Base-by-base conservation (phyloP, 2,329 filamentous ascomycete species). In the Didymella segeticola region DNA sequence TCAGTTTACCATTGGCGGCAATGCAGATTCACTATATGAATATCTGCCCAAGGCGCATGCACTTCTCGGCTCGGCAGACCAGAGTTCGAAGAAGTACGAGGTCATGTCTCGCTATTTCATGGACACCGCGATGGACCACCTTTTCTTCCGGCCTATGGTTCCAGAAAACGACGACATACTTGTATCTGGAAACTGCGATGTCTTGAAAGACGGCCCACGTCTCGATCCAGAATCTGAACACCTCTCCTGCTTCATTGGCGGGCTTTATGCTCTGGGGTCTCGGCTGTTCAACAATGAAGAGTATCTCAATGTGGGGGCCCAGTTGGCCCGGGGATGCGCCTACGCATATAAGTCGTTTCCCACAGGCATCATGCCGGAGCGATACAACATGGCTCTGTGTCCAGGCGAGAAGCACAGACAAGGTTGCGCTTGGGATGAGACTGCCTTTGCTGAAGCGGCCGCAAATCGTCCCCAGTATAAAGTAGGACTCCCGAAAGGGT, bases 281-380 rank as follows among this genome's bases (percentile, higher is more conserved):
- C 82, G 81, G 57, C 64, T 85, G 1, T 85, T 86, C 67, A 72
- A 77, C 20, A 73, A 81, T 33, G 72, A 80, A 2, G 69, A 70
- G 15, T 83, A 86, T 60, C 70, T 86, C 53, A 75, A 80, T 2
- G 77, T 83, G 26, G 84, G 82, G 17, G 74, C 74, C 47, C 81
- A 83, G 63, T 72, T 86, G 22, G 83, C 83, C 0, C 79, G 85
- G 39, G 84, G 83, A 12, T 86, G 84, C 66, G 78, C 83, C 23
- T 86, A 83, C 79, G 80, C 83, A 2, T 86, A 86, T 64, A 77
- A 81, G 57, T 76, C 78, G 4, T 79, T 82, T 8, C 78, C 79
- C 1, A 77, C 80, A 1, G 83, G 83, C 1, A 79, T 86, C 47
- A 86, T 86, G 84, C 83, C 84, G 0, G 84, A 86, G 62, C 69